Evolutionary conservation across 768 basidiomycete species (phyloP), one percentile per base, ranked within the genome.

Genomic region (Termitomyces heimii): DNA sequence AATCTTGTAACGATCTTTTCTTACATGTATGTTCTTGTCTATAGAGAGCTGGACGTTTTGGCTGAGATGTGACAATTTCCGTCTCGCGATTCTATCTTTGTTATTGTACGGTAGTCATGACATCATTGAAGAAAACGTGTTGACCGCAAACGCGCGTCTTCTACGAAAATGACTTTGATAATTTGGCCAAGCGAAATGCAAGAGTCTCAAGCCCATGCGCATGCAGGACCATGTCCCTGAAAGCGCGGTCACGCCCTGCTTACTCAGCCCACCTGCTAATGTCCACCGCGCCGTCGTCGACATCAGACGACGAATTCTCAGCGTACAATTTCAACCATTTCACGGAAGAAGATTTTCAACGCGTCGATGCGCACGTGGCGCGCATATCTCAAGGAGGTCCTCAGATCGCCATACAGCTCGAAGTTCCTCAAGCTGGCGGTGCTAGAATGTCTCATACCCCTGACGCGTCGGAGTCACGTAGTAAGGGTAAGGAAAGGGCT

Each of bases 311-410:
- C 59, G 77, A 80, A 59, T 86, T 74, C 61, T 76, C 76, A 20
- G 70, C 63, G 4, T 82, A 72, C 65, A 69, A 81, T 62, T 72
- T 86, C 49, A 75, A 80, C 0, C 80, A 80, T 48, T 82, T 86
- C 59, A 83, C 83, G 0, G 75, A 76, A 26, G 77, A 83, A 32
- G 84, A 88, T 26, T 75, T 86, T 40, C 75, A 71, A 3, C 65
- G 68, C 26, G 71, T 83, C 54, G 84, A 86, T 62, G 75, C 74
- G 29, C 67, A 71, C 29, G 58, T 76, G 32, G 59, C 53, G 31
- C 57, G 56, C 48, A 52, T 62, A 32, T 65, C 47, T 26, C 43
- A 55, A 1, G 61, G 55, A 4, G 66, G 66, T 5, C 77, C 80
- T 6, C 59, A 67, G 3, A 64, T 82, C 46, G 58, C 62, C 20